These are phyloP conservation scores for Tilletia walkeri DNA, from an alignment of 1,284 basidiomycete species.

Conservation along the genomic window DNA sequence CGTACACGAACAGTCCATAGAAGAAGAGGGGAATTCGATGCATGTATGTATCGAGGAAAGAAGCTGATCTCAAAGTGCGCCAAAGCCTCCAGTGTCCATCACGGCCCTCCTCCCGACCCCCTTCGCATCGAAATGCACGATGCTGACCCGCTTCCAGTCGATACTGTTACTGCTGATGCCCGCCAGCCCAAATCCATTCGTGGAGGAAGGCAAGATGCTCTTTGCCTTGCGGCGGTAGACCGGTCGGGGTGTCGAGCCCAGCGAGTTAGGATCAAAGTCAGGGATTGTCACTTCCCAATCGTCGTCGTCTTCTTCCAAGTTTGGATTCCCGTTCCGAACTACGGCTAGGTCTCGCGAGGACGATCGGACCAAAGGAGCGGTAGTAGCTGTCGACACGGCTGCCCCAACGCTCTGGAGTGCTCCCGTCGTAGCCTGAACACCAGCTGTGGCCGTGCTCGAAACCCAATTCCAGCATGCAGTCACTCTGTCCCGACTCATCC, in stretches of 20 bases:
- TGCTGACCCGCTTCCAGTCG: constrained; percentile 15
- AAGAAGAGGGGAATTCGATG: too few relatives aligned
- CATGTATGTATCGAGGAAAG: too few relatives aligned
- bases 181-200: constrained; percentile 13
- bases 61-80: too few relatives aligned
- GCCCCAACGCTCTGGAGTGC: constrained; percentile 1
- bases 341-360: background rate
- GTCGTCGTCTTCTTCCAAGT: background rate
- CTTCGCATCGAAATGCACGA: constrained; percentile 10
- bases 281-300: constrained; percentile 16
- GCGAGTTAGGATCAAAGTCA: constrained; percentile 18
- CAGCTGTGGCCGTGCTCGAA: background rate
- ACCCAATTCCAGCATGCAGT: constrained; percentile 3
- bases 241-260: constrained; percentile 15
- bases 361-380: background rate
- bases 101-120: constrained; percentile 4
- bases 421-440: background rate
- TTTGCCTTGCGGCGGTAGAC: constrained; percentile 18
- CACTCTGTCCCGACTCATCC: background rate
- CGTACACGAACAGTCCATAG: too few relatives aligned
- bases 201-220: background rate
- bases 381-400: background rate
- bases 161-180: background rate
- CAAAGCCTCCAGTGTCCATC: background rate
- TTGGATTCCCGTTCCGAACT: background rate